Evolutionary conservation across 495 filamentous ascomycete genomes (phyloP).

Genomic region (Hypoxylon intermedium): DNA sequence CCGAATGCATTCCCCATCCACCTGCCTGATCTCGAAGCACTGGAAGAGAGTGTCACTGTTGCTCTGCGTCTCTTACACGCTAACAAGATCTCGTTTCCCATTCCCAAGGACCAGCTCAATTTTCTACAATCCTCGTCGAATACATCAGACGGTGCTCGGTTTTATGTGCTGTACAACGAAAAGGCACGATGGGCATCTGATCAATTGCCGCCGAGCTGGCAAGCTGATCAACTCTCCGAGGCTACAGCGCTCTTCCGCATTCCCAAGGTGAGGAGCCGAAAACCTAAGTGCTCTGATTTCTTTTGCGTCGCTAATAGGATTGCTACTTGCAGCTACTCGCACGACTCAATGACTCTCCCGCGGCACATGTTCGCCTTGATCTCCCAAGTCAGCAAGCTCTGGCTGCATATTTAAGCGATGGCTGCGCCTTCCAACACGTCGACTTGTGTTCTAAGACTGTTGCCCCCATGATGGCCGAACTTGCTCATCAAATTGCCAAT

Average conservation of each 20-base stretch:
- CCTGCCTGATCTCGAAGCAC: background rate
- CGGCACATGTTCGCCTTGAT: background rate
- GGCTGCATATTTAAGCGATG: background rate
- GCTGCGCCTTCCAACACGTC: background rate
- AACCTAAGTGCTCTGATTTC: too few species aligned
- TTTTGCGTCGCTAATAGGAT: too few species aligned
- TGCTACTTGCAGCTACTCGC: background rate
- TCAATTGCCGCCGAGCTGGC: background rate
- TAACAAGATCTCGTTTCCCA: constrained; percentile 2
- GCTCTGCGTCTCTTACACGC: background rate
- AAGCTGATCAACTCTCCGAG: background rate
- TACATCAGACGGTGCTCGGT: background rate
- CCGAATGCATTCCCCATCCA: background rate
- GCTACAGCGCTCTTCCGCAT: background rate
- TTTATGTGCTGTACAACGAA: background rate
- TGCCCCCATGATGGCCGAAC: background rate
- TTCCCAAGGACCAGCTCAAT: background rate
- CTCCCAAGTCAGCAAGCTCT: constrained; percentile 4
- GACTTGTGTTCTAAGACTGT: background rate
- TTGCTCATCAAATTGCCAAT: background rate
- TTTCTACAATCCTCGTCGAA: background rate
- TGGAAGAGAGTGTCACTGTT: constrained; percentile 1
- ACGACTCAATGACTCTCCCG: background rate
- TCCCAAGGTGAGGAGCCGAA: too few species aligned
- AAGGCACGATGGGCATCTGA: background rate